Evolutionary conservation across 208 protist genomes (phyloP).

Genomic region (Jaenimonas drosophilae): DNA sequence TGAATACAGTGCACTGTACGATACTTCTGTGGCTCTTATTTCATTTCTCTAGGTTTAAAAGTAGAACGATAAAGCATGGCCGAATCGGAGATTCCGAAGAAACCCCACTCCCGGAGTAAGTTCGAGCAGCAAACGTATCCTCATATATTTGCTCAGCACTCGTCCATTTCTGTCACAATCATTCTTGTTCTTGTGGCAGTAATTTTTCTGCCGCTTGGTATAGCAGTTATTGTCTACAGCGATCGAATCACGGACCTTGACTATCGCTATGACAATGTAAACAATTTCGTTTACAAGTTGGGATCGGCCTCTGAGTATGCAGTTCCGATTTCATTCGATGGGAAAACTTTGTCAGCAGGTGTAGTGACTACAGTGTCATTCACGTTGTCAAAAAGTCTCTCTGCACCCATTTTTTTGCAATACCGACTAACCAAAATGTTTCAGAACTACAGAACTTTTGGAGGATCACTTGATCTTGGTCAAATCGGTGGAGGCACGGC

Average conservation of each 20-base stretch:
- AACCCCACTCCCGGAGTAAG: slow-evolving; percentile 19
- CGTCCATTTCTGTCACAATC: slow-evolving; percentile 80
- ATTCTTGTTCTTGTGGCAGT: slow-evolving; percentile 90
- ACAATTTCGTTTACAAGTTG: slow-evolving; percentile 30
- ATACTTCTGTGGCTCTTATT: background rate
- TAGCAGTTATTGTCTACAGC: slow-evolving; percentile 74
- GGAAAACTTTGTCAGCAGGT: slow-evolving; percentile 23
- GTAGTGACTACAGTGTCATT: slow-evolving; percentile 30
- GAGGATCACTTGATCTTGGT: slow-evolving; percentile 27
- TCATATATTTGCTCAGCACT: slow-evolving; percentile 94
- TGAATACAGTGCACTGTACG: background rate
- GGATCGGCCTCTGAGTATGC: slow-evolving; percentile 9
- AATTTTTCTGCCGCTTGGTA: slow-evolving; percentile 92
- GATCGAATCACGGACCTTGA: slow-evolving; percentile 39
- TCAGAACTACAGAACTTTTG: slow-evolving; percentile 96
- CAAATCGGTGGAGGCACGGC: slow-evolving; percentile 45
- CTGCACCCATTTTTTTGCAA: slow-evolving; percentile 92
- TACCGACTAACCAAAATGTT: slow-evolving; percentile 96
- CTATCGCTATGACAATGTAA: slow-evolving; percentile 70
- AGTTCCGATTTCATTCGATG: slow-evolving; percentile 39
- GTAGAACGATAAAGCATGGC: background rate
- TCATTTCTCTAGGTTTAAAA: background rate
- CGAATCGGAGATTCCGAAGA: slow-evolving; percentile 10
- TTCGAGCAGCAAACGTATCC: slow-evolving; percentile 92
- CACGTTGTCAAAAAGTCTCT: slow-evolving; percentile 52